Conservation (phyloP, 495 filamentous ascomycete genomes). For the Sordaria brevicollis region DNA sequence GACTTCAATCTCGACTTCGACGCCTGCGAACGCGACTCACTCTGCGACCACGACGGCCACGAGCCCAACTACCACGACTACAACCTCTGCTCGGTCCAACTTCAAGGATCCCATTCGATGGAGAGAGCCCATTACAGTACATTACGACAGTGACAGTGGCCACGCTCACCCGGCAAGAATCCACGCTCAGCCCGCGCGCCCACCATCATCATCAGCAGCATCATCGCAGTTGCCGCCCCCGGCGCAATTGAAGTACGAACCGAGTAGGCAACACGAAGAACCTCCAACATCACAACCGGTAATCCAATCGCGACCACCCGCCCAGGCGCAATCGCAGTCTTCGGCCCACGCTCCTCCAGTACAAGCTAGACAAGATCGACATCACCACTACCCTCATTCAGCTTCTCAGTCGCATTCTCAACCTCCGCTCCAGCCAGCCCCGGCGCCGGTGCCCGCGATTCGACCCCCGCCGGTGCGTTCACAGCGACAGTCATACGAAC, state of each 20-base stretch:
- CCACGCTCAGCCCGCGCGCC: background rate
- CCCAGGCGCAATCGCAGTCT: background rate
- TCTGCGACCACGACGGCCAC: background rate
- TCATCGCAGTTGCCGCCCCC: background rate
- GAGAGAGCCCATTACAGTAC: conserved; percentile 13
- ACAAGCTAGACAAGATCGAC: background rate
- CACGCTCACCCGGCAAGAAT: conserved; percentile 10
- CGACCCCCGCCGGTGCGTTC: background rate
- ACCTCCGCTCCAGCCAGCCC: background rate
- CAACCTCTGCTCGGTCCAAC: background rate
- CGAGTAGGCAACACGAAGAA: background rate
- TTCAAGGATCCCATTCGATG: conserved; percentile 5
- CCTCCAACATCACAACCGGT: background rate
- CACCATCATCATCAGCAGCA: background rate
- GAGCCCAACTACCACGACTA: background rate
- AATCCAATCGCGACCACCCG: background rate
- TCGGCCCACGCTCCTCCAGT: background rate
- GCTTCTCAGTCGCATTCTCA: background rate
- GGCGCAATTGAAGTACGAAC: background rate
- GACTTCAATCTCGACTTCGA: background rate
- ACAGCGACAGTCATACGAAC: background rate
- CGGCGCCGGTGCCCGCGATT: background rate
- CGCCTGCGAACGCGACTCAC: background rate
- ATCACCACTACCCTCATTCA: background rate
- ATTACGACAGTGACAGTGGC: conserved; percentile 9